Percentiles rank a stretch among this genome's conserved stretches.
Conservation (phyloP, 352 stramenopile genomes). For the Phytopythium cucurbitacearum region DNA sequence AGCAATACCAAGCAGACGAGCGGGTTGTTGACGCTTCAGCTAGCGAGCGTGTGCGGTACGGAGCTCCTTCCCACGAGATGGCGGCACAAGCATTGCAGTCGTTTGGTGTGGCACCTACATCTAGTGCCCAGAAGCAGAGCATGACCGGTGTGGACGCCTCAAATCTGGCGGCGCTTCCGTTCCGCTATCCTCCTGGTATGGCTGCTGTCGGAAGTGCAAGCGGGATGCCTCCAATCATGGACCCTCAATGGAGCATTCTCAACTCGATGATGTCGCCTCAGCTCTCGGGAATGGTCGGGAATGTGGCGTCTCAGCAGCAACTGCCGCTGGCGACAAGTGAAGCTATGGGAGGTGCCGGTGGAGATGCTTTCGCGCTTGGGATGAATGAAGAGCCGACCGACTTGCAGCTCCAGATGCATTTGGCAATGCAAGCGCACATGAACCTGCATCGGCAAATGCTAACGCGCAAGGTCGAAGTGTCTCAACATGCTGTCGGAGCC, state of each 20-base stretch:
- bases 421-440: slow-evolving; percentile 88
- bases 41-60: not conserved
- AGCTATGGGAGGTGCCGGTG: slow-evolving; percentile 13
- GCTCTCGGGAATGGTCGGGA: slow-evolving; percentile 31
- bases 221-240: slow-evolving; percentile 38
- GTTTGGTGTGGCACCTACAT: not conserved
- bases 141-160: not conserved
- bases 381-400: slow-evolving; percentile 38
- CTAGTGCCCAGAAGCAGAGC: not conserved
- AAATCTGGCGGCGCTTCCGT: not conserved
- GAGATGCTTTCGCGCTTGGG: slow-evolving; percentile 53
- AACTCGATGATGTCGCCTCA: slow-evolving; percentile 78
- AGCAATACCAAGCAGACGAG: not conserved
- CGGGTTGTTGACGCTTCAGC: not conserved
- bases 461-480: slow-evolving; percentile 79
- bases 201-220: not conserved
- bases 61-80: not conserved
- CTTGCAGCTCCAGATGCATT: slow-evolving; percentile 80
- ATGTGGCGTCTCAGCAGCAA: slow-evolving; percentile 12
- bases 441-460: slow-evolving; percentile 87
- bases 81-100: slow-evolving; percentile 1
- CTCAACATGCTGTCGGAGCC: slow-evolving; percentile 31
- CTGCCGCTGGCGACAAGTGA: slow-evolving; percentile 23
- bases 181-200: not conserved
- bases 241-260: slow-evolving; percentile 78